Conservation (phyloP, 2,329 filamentous ascomycete species). For the Drechslera avenae region DNA sequence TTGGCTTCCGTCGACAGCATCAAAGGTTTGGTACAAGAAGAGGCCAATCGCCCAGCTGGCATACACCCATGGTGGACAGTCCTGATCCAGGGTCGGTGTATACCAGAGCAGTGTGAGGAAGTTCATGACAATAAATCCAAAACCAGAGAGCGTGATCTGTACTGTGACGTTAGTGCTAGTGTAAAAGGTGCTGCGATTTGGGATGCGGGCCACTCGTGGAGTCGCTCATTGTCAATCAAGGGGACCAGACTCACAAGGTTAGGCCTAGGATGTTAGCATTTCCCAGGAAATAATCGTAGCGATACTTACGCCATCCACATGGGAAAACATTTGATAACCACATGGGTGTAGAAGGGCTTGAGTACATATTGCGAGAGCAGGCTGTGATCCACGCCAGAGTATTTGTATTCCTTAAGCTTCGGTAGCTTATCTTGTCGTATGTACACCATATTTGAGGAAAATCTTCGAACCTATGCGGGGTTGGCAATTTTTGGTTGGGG, state of each 20-base stretch:
- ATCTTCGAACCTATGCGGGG: constrained; percentile 7
- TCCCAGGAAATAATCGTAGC: not conserved
- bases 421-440: constrained; percentile 89
- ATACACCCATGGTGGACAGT: constrained; percentile 96
- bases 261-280: constrained; percentile 41
- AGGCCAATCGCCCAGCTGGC: constrained; percentile 86
- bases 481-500: constrained; percentile 13
- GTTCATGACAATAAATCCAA: constrained; percentile 87
- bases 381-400: constrained; percentile 88
- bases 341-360: constrained; percentile 96
- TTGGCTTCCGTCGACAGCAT: constrained; percentile 93
- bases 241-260: constrained; percentile 43
- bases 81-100: constrained; percentile 88
- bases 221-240: not conserved
- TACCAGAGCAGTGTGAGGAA: constrained; percentile 94
- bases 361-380: constrained; percentile 89
- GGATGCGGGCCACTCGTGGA: not conserved
- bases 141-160: constrained; percentile 85
- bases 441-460: constrained; percentile 74
- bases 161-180: constrained; percentile 10
- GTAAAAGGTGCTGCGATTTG: constrained; percentile 5
- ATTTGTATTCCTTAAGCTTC: constrained; percentile 92
- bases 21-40: constrained; percentile 97
- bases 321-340: constrained; percentile 93
- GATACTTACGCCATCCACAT: constrained; percentile 84